Percentiles rank a stretch among this genome's conserved stretches.
Conservation (phyloP, 371 early-diverging fungal genomes). For the Cokeromyces recurvatus region DNA sequence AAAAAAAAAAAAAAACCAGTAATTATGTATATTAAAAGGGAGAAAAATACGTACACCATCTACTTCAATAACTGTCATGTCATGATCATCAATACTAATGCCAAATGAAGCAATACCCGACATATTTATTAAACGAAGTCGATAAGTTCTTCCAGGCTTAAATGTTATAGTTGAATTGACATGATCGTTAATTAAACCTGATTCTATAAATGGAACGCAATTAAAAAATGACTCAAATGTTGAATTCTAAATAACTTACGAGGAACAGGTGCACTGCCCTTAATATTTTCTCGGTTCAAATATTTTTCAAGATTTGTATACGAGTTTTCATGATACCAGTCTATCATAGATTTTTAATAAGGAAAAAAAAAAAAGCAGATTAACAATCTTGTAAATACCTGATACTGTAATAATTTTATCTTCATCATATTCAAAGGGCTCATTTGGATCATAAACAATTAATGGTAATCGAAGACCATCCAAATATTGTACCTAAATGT, state of each 20-base stretch:
- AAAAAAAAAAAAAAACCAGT: background rate
- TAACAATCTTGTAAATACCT: too few species aligned
- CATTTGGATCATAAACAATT: conserved; percentile 54
- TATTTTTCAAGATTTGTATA: conserved; percentile 32
- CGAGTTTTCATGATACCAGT: conserved; percentile 59
- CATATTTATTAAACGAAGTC: conserved; percentile 56
- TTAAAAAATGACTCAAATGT: too few species aligned
- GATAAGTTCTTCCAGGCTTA: conserved; percentile 25
- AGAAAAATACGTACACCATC: conserved; percentile 56
- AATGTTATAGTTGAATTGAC: conserved; percentile 15
- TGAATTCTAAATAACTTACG: conserved; percentile 9
- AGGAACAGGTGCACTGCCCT: conserved; percentile 59
- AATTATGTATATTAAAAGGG: background rate
- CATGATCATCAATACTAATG: conserved; percentile 69
- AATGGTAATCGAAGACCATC: conserved; percentile 76
- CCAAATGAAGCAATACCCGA: conserved; percentile 60
- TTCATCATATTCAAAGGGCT: conserved; percentile 59
- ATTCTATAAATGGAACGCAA: conserved; percentile 25
- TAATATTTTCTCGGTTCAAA: conserved; percentile 46
- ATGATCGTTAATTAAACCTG: conserved; percentile 49
- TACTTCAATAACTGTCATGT: conserved; percentile 71
- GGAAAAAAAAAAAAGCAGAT: too few species aligned
- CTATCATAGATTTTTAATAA: conserved; percentile 12
- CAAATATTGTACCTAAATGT: conserved; percentile 59
- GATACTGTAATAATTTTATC: conserved; percentile 57